Conservation (phyloP, 345 rosid genomes). For the Excoecaria agallocha region DNA sequence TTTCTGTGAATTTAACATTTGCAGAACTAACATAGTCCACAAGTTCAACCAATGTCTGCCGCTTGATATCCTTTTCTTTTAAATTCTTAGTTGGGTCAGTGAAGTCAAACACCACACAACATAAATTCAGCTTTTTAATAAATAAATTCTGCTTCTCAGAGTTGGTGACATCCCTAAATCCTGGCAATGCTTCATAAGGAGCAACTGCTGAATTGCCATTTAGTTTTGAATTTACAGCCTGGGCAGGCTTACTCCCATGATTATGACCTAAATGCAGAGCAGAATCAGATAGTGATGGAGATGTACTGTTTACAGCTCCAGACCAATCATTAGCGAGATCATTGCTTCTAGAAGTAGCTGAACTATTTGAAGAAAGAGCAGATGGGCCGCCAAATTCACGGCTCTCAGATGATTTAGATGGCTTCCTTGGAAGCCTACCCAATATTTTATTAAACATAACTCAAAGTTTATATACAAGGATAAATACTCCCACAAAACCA, state of each 20-base stretch:
- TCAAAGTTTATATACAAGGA: conserved; percentile 17
- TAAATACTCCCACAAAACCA: conserved; percentile 20
- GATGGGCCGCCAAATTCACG: conserved; percentile 43
- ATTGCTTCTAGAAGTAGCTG: conserved; percentile 31
- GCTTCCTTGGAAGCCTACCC: conserved; percentile 59
- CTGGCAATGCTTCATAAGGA: conserved; percentile 54
- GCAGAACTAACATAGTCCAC: conserved; percentile 62
- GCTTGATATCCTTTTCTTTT: conserved; percentile 72
- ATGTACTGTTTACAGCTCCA: conserved; percentile 20
- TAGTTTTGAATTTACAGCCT: conserved; percentile 28
- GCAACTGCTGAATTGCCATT: conserved; percentile 32
- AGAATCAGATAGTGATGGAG: conserved; percentile 26
- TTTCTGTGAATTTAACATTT: conserved; percentile 54
- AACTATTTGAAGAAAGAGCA: conserved; percentile 27
- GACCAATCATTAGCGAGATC: conserved; percentile 30
- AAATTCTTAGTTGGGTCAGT: conserved; percentile 51
- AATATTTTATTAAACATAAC: conserved; percentile 58
- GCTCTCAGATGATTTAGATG: conserved; percentile 46
- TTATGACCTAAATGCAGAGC: conserved; percentile 25
- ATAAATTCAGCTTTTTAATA: conserved; percentile 50
- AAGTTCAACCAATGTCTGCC: conserved; percentile 69
- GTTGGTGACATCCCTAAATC: conserved; percentile 58
- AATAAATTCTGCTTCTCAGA: conserved; percentile 57
- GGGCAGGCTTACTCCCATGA: conserved; percentile 30
- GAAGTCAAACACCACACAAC: conserved; percentile 63